A percentile compares a stretch with the other conserved stretches of the same genome.
Conservation (phyloP, 345 rosid genomes). For the Brassica rapa region DNA sequence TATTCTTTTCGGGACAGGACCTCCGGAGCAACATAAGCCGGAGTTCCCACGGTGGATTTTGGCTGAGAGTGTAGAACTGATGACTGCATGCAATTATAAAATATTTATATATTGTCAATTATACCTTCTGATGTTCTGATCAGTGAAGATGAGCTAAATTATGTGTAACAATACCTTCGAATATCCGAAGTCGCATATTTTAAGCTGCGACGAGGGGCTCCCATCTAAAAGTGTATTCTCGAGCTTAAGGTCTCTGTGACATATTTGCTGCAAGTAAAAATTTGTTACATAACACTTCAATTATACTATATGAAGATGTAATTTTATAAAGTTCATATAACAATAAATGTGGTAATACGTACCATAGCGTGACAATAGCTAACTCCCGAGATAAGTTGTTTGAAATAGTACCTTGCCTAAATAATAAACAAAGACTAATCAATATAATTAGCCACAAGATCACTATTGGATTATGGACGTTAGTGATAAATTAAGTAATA, state of each 20-base stretch:
- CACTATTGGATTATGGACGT: not conserved
- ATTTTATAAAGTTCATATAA: not conserved
- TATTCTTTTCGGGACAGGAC: conserved; percentile 73
- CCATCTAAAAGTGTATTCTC: conserved; percentile 92
- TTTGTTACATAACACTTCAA: not conserved
- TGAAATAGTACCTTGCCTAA: conserved; percentile 89
- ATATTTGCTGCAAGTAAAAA: conserved; percentile 59
- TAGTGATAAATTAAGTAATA: conserved; percentile 18
- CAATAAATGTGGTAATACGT: conserved; percentile 13
- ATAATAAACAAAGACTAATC: conserved; percentile 2
- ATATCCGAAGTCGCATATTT: conserved; percentile 89
- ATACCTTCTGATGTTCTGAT: not conserved
- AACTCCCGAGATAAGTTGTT: conserved; percentile 90
- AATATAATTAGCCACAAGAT: not conserved
- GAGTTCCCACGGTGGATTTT: conserved; percentile 95
- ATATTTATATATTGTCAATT: not conserved
- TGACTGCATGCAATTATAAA: conserved; percentile 46
- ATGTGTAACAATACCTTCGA: conserved; percentile 56
- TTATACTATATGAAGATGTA: not conserved
- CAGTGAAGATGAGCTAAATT: not conserved
- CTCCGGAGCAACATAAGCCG: conserved; percentile 92
- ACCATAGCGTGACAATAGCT: conserved; percentile 93
- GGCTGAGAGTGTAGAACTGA: conserved; percentile 90
- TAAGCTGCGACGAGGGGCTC: conserved; percentile 70
- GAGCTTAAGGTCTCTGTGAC: conserved; percentile 91